phyloP scores from a whole-genome alignment of 495 filamentous ascomycete species.

The Penicillium paxilli region DNA sequence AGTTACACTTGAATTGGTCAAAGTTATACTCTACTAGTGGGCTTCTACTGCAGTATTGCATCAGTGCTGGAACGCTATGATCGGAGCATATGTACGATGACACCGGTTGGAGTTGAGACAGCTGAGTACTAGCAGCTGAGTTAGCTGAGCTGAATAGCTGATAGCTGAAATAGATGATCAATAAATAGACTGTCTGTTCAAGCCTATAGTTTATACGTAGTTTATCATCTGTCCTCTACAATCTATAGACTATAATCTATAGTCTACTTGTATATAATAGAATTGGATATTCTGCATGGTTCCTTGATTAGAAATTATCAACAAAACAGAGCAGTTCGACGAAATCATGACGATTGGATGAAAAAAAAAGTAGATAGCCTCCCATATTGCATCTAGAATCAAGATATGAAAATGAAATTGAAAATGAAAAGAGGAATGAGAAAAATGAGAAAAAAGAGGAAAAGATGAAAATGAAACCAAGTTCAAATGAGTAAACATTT shows the following conservation, averaged over 20 bases:
- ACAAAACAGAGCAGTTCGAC: slow-evolving; percentile 10
- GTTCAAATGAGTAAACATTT: slow-evolving; percentile 1
- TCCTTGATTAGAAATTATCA: slow-evolving; percentile 21
- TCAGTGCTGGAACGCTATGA: slow-evolving; percentile 5
- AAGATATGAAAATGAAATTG: not conserved
- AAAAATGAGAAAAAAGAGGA: slow-evolving; percentile 8
- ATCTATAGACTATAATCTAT: too few species aligned
- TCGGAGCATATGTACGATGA: slow-evolving; percentile 14
- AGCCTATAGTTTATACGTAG: too few species aligned
- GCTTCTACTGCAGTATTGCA: slow-evolving; percentile 16
- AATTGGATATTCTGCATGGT: not conserved
- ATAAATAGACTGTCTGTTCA: too few species aligned
- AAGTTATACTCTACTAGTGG: not conserved
- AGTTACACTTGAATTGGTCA: not conserved
- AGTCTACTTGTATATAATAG: not conserved
- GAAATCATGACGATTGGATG: slow-evolving; percentile 1
- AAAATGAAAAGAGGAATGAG: not conserved
- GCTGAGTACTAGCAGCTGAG: not conserved
- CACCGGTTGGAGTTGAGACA: not conserved
- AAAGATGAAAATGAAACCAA: slow-evolving; percentile 4
- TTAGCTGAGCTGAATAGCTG: not conserved
- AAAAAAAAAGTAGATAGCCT: slow-evolving; percentile 16
- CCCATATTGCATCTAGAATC: slow-evolving; percentile 27
- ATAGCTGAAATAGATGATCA: not conserved
- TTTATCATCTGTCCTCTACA: too few species aligned